Base-by-base conservation (phyloP, 257 asterid species). In the Solanum medicagineum region DNA sequence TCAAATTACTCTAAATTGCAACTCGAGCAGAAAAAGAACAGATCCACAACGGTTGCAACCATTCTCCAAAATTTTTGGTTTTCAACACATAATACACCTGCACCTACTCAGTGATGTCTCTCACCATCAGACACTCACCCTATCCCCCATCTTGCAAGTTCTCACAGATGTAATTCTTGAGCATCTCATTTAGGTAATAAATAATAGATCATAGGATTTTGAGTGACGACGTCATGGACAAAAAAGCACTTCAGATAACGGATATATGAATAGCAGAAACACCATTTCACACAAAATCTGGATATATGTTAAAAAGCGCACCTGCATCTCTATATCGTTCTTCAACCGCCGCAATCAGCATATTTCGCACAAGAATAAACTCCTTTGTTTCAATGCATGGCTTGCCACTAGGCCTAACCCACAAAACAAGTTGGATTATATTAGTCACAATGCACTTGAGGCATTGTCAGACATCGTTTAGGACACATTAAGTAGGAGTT, bases 301-400 rank as follows among this genome's bases (percentile, higher is more conserved):
- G 19, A 19, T 19, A 65, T 70, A 65, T 70, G 80, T 24, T 49
- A 24, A 83, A 59, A 83, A 81, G 56, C 17, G 1, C 1, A 91
- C 94, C 94, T 85, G 93, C 93, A 88, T 91, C 94, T 24, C 56
- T 85, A 85, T 91, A 91, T 73, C 94, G 92, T 81, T 91, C 94
- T 86, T 91, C 94, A 14, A 91, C 87, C 3, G 90, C 94, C 74
- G 94, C 94, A 84, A 89, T 83, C 84, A 90, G 84, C 94, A 91
- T 91, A 83, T 90, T 90, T 53, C 93, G 93, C 65, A 90, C 73
- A 47, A 91, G 94, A 88, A 85, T 74, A 70, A 91, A 91, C 89
- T 91, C 94, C 86, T 87, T 88, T 1, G 94, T 90, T 71, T 91
- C 93, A 80, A 87, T 85, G 88, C 93, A 89, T 8, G 92, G 87